phyloP scores from a whole-genome alignment of 2,329 filamentous ascomycete species.

The Diplodia mutila region DNA sequence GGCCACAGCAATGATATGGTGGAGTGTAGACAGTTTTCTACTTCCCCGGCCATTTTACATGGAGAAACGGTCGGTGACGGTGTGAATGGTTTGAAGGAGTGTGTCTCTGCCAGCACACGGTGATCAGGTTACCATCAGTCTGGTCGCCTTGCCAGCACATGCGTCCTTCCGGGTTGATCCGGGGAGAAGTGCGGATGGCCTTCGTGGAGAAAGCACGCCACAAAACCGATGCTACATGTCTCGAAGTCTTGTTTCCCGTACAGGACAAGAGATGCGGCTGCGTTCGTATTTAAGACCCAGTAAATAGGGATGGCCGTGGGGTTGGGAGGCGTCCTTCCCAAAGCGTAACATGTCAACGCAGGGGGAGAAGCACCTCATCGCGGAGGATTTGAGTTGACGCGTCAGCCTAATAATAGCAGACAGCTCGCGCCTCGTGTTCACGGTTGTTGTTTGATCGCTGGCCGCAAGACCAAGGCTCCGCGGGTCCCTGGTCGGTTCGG shows the following conservation, averaged over 20 bases:
- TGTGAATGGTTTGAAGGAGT: background rate
- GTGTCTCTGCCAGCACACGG: background rate
- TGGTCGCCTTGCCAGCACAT: background rate
- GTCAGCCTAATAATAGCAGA: conserved; percentile 9
- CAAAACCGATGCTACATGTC: background rate
- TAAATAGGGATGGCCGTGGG: background rate
- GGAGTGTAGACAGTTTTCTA: too few species aligned
- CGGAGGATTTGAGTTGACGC: background rate
- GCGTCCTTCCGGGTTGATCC: background rate
- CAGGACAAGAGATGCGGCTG: background rate
- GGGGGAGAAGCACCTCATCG: background rate
- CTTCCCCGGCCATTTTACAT: too few species aligned
- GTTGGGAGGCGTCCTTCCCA: background rate
- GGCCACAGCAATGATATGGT: too few species aligned
- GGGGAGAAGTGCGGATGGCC: background rate
- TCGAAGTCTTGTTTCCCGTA: background rate
- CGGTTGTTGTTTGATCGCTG: background rate
- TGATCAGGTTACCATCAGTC: background rate
- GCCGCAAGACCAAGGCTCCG: background rate
- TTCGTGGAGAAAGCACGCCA: background rate
- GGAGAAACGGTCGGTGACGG: too few species aligned
- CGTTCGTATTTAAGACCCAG: background rate
- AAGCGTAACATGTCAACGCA: background rate
- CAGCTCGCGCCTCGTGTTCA: conserved; percentile 2
- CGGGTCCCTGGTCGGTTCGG: background rate